A percentile compares a stretch with the other conserved stretches of the same genome.
Evolutionary conservation across 768 basidiomycete genomes (phyloP).

Genomic region (Terana coerulea): DNA sequence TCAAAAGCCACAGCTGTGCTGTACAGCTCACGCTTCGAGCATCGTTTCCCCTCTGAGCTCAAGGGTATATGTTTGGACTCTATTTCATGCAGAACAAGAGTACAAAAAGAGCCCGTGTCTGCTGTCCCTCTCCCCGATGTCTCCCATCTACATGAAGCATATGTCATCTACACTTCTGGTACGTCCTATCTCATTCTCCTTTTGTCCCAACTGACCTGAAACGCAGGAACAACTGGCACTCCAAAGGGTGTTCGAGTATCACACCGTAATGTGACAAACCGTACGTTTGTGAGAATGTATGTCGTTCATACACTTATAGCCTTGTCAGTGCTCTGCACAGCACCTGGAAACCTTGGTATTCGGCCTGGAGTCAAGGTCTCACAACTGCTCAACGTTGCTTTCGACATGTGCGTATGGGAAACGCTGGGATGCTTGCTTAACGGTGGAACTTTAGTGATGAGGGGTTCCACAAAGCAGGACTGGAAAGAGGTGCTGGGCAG

Average conservation of each 20-base stretch:
- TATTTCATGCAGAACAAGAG: neutral
- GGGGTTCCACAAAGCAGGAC: slow-evolving; percentile 40
- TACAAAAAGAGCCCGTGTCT: too few relatives aligned
- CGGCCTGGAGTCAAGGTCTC: slow-evolving; percentile 48
- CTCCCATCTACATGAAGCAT: slow-evolving; percentile 34
- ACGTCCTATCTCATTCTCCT: slow-evolving; percentile 10
- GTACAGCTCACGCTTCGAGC: slow-evolving; percentile 12
- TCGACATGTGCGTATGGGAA: slow-evolving; percentile 62
- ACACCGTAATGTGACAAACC: slow-evolving; percentile 48
- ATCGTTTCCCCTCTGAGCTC: neutral
- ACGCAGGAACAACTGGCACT: slow-evolving; percentile 44
- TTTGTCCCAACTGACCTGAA: slow-evolving; percentile 2
- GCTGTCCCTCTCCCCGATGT: neutral
- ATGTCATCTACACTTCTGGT: slow-evolving; percentile 56
- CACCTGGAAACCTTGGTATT: slow-evolving; percentile 51
- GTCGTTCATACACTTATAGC: slow-evolving; percentile 24
- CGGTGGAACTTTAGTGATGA: slow-evolving; percentile 43
- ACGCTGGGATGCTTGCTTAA: slow-evolving; percentile 43
- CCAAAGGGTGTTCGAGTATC: slow-evolving; percentile 53
- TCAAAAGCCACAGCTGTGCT: slow-evolving; percentile 38
- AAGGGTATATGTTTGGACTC: neutral
- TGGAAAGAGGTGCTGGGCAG: slow-evolving; percentile 41
- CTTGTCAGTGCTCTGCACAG: slow-evolving; percentile 14
- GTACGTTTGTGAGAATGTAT: slow-evolving; percentile 27
- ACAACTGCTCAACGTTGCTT: slow-evolving; percentile 55